phyloP scores from a whole-genome alignment of 305 asterid genomes.

The Fraxinus velutina region DNA sequence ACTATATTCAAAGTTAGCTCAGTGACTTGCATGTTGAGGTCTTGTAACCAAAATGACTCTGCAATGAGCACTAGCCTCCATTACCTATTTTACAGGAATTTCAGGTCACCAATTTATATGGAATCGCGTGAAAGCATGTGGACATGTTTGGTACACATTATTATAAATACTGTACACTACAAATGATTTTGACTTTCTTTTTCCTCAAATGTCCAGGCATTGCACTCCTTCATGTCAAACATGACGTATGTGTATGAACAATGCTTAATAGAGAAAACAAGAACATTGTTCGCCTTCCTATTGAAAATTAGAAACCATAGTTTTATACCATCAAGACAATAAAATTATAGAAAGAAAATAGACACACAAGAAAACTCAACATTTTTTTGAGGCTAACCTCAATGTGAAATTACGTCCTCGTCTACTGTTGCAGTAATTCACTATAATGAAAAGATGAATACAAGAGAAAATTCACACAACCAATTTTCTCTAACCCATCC shows the following conservation, averaged over 20 bases:
- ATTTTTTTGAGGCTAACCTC: neutral
- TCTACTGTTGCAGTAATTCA: too few relatives aligned
- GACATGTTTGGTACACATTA: neutral
- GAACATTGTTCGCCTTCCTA: neutral
- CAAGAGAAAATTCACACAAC: neutral
- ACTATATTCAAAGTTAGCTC: neutral
- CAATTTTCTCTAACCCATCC: neutral
- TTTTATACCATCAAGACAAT: neutral
- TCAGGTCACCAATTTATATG: neutral
- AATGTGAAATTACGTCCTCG: neutral
- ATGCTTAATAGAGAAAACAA: neutral
- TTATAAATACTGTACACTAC: neutral
- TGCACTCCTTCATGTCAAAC: neutral
- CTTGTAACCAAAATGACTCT: slow-evolving; percentile 55
- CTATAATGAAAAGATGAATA: neutral
- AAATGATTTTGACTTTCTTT: neutral
- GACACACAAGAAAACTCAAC: neutral
- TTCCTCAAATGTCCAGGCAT: neutral
- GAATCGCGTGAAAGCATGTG: neutral
- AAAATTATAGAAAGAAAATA: neutral
- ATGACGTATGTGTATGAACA: neutral
- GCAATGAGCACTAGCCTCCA: slow-evolving; percentile 74
- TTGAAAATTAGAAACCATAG: neutral
- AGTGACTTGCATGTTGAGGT: slow-evolving; percentile 46
- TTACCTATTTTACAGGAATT: slow-evolving; percentile 43